These are phyloP conservation scores for Eimeria maxima DNA, from an alignment of 169 alveolate species.

Conservation along the genomic window DNA sequence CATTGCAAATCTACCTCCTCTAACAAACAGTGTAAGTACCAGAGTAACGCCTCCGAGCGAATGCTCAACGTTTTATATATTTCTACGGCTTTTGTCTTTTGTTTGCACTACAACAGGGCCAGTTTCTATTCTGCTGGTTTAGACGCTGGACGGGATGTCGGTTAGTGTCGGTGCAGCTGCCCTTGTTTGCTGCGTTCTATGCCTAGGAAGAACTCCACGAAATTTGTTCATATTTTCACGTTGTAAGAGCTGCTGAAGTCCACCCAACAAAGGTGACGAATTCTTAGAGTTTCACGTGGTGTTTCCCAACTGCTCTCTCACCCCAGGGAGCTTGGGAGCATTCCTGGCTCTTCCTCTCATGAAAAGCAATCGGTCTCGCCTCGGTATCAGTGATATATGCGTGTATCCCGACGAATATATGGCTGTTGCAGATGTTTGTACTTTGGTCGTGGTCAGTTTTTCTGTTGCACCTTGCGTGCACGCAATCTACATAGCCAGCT, in stretches of 20 bases:
- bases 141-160: not conserved
- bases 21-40: conserved; percentile 39
- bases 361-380: not conserved
- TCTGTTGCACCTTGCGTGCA: not conserved
- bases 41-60: not conserved
- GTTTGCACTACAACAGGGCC: not conserved
- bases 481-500: not conserved
- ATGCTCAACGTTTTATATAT: not conserved
- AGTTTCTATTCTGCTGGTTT: not conserved
- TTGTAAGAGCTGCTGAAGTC: conserved; percentile 60
- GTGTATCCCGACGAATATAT: not conserved
- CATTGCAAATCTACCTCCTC: conserved; percentile 75
- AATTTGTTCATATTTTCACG: conserved; percentile 54
- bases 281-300: not conserved
- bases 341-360: not conserved
- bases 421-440: not conserved
- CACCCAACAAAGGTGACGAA: conserved; percentile 65
- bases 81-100: not conserved
- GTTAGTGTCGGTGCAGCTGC: not conserved
- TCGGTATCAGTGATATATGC: not conserved
- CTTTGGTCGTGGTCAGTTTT: not conserved
- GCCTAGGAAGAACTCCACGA: conserved; percentile 50
- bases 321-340: not conserved
- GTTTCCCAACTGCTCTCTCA: not conserved
- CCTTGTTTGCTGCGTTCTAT: not conserved